Percentiles rank a stretch among this genome's conserved stretches.
Conservation (phyloP, 306 rosid species). For the Hippophae rhamnoides region DNA sequence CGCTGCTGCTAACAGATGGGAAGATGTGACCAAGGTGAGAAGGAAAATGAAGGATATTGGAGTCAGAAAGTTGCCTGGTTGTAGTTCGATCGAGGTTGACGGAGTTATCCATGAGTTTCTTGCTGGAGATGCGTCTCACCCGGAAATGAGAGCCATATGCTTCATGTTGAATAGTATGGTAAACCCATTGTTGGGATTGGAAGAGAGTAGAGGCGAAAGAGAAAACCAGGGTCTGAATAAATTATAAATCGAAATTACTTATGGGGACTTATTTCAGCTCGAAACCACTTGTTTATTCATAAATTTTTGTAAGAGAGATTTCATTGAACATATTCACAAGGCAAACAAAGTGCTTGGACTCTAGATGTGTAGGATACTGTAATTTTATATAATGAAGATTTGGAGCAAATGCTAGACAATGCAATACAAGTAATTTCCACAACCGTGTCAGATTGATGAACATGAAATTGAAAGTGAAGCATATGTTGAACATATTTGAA, state of each 20-base stretch:
- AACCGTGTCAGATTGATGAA: no score
- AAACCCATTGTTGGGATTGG: constrained; percentile 13
- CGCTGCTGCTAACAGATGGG: constrained; percentile 64
- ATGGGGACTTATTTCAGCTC: not conserved
- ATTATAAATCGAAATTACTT: not conserved
- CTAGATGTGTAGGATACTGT: no score
- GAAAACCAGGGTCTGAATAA: not conserved
- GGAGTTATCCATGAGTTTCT: constrained; percentile 30
- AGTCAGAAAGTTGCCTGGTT: constrained; percentile 49
- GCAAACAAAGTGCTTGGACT: no score
- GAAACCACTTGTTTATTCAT: not conserved
- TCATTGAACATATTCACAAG: no score
- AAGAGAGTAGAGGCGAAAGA: constrained; percentile 11
- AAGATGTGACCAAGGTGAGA: constrained; percentile 60
- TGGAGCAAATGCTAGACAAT: no score
- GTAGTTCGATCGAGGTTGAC: constrained; percentile 50
- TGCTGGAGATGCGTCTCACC: constrained; percentile 27
- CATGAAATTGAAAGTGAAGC: no score
- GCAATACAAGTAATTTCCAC: no score
- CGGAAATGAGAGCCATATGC: constrained; percentile 10
- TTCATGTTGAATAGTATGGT: constrained; percentile 10
- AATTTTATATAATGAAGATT: no score
- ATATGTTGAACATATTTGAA: no score
- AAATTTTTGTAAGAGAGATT: no score
- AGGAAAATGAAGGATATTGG: constrained; percentile 51